Conservation (phyloP, 2,329 filamentous ascomycete genomes). For the Leptographium lundbergii region DNA sequence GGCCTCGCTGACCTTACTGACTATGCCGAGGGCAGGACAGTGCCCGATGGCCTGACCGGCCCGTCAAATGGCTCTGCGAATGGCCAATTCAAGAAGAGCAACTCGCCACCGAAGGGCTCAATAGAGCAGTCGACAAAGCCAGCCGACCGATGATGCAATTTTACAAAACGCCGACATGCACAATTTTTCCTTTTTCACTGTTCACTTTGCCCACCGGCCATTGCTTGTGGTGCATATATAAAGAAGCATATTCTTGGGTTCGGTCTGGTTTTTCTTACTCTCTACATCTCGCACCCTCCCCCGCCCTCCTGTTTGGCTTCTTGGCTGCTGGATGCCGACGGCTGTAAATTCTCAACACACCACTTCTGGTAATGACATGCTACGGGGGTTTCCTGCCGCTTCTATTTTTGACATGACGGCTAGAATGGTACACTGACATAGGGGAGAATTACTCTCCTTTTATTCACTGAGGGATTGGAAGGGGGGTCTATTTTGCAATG, state of each 20-base stretch:
- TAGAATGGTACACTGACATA: neutral
- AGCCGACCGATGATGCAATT: neutral
- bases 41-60: constrained; percentile 30
- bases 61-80: constrained; percentile 22
- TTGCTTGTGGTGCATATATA: constrained; percentile 2
- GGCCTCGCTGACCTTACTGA: constrained; percentile 69
- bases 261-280: neutral
- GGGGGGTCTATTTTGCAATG: neutral
- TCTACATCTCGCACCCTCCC: neutral
- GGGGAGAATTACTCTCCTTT: neutral
- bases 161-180: neutral
- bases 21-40: constrained; percentile 54
- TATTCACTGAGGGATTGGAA: neutral
- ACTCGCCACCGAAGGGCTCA: neutral
- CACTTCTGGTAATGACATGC: neutral
- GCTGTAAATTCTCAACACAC: neutral
- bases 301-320: neutral
- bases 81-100: constrained; percentile 9
- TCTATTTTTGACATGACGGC: neutral
- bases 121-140: constrained; percentile 5
- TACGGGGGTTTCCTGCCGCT: neutral
- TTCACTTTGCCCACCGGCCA: neutral
- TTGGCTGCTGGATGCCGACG: neutral
- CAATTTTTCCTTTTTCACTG: neutral
- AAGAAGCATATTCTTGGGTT: constrained; percentile 3